These are phyloP conservation scores for Sphagnum fallax DNA, from an alignment of 228 moss, liverwort and hornwort species.

Conservation along the genomic window DNA sequence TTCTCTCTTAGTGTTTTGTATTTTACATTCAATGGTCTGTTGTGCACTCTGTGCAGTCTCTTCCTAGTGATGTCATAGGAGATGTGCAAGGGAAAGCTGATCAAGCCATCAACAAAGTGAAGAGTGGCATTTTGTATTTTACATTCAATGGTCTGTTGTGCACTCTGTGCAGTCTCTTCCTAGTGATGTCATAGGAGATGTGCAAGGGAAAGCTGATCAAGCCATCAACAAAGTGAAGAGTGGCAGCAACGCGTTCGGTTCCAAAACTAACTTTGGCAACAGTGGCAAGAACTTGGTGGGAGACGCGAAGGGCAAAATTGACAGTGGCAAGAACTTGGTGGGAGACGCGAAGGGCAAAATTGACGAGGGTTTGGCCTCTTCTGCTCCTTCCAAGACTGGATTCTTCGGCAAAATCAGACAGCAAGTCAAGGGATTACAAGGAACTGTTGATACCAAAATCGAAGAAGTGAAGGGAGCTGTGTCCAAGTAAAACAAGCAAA, in stretches of 20 bases:
- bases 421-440: slow-evolving; percentile 12
- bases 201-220: slow-evolving; percentile 18
- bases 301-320: slow-evolving; percentile 20
- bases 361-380: slow-evolving; percentile 11
- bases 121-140: slow-evolving; percentile 3
- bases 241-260: slow-evolving; percentile 6
- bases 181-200: slow-evolving; percentile 11
- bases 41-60: slow-evolving; percentile 5
- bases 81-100: slow-evolving; percentile 15
- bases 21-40: background rate
- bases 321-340: slow-evolving; percentile 15
- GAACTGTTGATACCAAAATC: slow-evolving; percentile 10
- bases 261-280: background rate
- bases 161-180: slow-evolving; percentile 14
- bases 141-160: background rate
- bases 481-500: background rate
- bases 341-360: slow-evolving; percentile 17
- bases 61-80: slow-evolving; percentile 20
- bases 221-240: slow-evolving; percentile 11
- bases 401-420: slow-evolving; percentile 49
- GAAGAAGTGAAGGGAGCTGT: slow-evolving; percentile 1
- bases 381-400: slow-evolving; percentile 10
- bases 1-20: background rate
- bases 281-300: slow-evolving; percentile 13
- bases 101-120: slow-evolving; percentile 6